Evolutionary conservation across 306 rosid genomes (phyloP).

Genomic region (Morella rubra): DNA sequence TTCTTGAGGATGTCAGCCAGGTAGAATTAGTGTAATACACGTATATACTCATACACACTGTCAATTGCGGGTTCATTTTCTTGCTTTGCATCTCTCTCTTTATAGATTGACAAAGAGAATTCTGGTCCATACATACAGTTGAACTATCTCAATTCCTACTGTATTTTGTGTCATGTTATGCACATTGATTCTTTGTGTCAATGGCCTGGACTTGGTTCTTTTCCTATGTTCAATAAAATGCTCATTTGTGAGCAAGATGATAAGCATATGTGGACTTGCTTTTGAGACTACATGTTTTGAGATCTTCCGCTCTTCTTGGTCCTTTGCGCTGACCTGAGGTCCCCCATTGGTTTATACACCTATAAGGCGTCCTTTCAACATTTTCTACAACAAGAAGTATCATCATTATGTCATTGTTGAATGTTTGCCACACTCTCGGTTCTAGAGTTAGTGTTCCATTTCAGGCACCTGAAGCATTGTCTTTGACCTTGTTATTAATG

Average conservation of each 20-base stretch:
- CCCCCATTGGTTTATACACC: no score
- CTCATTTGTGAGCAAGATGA: neutral
- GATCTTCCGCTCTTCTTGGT: neutral
- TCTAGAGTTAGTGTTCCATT: conserved; percentile 13
- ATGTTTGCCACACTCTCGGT: neutral
- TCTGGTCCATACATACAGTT: neutral
- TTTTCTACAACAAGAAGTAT: no score
- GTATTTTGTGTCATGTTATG: neutral
- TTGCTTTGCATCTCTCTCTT: neutral
- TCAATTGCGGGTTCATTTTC: neutral
- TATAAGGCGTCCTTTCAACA: no score
- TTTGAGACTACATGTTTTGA: neutral
- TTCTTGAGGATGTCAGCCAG: conserved; percentile 77
- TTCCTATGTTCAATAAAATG: neutral
- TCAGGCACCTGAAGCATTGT: conserved; percentile 2
- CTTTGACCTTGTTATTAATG: neutral
- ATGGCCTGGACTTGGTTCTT: neutral
- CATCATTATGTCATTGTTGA: neutral
- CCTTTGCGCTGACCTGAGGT: neutral
- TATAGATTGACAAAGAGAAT: neutral
- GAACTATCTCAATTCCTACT: neutral
- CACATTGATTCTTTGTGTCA: neutral
- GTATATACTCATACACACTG: no score
- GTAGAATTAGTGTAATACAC: conserved; percentile 24
- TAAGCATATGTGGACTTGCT: neutral